Conservation (phyloP, 192 early-diverging fungal species). For the Gamsiella multidivaricata region DNA sequence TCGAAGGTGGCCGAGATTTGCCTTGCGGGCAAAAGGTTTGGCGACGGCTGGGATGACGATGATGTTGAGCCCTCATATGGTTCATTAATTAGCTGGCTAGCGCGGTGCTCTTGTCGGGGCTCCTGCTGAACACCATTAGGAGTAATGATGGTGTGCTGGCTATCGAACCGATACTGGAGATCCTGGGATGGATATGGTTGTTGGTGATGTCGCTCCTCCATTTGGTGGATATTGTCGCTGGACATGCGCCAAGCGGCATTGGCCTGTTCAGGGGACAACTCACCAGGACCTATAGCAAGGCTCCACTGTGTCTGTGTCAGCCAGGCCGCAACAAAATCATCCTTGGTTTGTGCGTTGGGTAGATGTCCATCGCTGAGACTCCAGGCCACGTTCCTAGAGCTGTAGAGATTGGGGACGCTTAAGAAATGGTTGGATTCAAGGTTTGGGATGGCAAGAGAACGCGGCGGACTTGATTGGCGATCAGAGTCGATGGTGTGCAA, state of each 20-base stretch:
- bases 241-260: not conserved
- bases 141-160: conserved; percentile 19
- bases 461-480: conserved; percentile 12
- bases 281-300: not conserved
- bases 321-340: conserved; percentile 35
- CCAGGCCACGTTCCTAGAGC: not conserved
- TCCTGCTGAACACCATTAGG: conserved; percentile 34
- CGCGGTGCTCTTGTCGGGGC: conserved; percentile 20
- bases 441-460: conserved; percentile 8
- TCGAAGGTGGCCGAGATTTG: conserved; percentile 1
- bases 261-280: not conserved
- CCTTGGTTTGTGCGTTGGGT: conserved; percentile 19
- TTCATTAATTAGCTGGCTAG: conserved; percentile 1
- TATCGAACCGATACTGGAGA: not conserved
- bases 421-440: conserved; percentile 1
- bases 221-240: not conserved
- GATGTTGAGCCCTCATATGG: conserved; percentile 5
- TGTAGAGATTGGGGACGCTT: conserved; percentile 11
- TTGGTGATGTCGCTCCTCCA: conserved; percentile 5
- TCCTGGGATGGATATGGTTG: not conserved
- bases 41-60: not conserved
- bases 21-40: not conserved
- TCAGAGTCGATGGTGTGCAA: not conserved
- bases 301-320: conserved; percentile 19
- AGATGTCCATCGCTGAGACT: conserved; percentile 42